These are phyloP conservation scores for Aspergillus homomorphus DNA, from an alignment of 495 filamentous ascomycete species.

Conservation along the genomic window DNA sequence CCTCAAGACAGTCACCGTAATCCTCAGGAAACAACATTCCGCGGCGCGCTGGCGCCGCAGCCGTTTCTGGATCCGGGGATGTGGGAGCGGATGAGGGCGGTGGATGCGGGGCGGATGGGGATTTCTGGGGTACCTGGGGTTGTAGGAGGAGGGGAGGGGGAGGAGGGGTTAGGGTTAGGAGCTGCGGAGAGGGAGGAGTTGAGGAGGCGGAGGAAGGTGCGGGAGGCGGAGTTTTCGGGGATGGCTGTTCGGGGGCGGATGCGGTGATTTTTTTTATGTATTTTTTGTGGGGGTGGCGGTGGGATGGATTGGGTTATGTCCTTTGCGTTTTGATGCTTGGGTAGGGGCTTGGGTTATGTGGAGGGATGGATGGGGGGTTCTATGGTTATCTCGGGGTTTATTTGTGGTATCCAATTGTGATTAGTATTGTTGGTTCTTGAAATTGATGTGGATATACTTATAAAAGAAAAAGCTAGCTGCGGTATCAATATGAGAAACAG, in stretches of 20 bases:
- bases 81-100: conserved; percentile 16
- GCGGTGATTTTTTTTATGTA: conserved; percentile 8
- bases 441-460: too few relatives aligned
- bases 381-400: too few relatives aligned
- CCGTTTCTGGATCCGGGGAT: conserved; percentile 30
- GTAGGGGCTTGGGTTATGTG: neutral
- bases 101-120: neutral
- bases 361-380: too few relatives aligned
- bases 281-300: neutral
- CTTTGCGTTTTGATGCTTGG: too few relatives aligned
- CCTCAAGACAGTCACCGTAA: too few relatives aligned
- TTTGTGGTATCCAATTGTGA: too few relatives aligned
- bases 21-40: neutral
- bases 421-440: too few relatives aligned
- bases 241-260: conserved; percentile 30
- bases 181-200: conserved; percentile 20
- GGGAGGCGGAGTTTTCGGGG: conserved; percentile 31
- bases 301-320: neutral
- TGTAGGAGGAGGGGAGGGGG: conserved; percentile 10
- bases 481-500: neutral
- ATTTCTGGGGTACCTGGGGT: neutral
- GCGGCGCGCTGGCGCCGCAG: conserved; percentile 17
- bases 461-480: too few relatives aligned
- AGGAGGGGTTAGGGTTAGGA: neutral
- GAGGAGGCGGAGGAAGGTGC: conserved; percentile 16